These are phyloP conservation scores for Vigna unguiculata DNA, from an alignment of 306 rosid species.

Conservation along the genomic window DNA sequence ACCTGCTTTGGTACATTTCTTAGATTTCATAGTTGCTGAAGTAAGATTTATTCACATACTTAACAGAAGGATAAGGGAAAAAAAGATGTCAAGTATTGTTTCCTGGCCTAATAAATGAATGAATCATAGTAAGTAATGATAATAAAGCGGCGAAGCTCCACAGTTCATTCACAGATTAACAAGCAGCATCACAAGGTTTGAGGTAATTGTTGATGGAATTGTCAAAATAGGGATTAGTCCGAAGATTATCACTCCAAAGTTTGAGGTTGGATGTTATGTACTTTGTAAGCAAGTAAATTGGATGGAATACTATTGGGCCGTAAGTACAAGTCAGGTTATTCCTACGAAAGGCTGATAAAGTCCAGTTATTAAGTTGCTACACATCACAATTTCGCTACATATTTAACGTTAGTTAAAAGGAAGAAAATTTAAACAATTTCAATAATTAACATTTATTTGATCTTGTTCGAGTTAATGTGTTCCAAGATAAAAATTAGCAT, in stretches of 20 bases:
- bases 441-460: background rate
- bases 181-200: conserved; percentile 53
- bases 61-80: conserved; percentile 3
- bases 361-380: no score
- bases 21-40: no score
- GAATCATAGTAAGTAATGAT: conserved; percentile 22
- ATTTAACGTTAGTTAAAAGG: no score
- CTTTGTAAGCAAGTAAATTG: background rate
- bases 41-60: conserved; percentile 22
- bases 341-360: background rate
- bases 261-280: background rate
- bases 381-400: no score
- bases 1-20: no score
- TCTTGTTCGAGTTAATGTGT: no score
- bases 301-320: background rate
- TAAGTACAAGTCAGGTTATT: no score
- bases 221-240: background rate
- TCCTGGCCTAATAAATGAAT: conserved; percentile 34
- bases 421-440: background rate
- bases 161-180: background rate
- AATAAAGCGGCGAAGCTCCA: conserved; percentile 38
- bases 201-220: background rate
- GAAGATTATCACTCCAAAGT: background rate
- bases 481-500: no score
- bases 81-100: background rate